Evolutionary conservation across 2,329 filamentous ascomycete species (phyloP), one percentile per base, ranked within the genome.

Genomic region (Hypocreales sp.): DNA sequence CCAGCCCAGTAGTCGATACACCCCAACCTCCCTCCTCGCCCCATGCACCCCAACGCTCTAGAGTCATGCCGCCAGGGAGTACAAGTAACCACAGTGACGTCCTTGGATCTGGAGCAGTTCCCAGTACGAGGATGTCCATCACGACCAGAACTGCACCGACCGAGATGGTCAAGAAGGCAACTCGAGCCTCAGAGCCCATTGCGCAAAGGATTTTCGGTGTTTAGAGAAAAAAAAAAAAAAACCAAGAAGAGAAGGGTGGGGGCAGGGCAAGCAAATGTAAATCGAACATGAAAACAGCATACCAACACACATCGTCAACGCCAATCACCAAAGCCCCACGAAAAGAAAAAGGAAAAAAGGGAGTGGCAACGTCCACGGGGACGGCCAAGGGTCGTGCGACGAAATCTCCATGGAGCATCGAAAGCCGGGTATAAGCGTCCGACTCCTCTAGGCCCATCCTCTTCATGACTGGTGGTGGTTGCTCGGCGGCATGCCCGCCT

Each of bases 401-500:
- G 33, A 38, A 32, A 34, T 29, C 21, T 53, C 45, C 35, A 48
- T 45, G 52, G 59, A 61, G 56, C 60, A 64, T 65, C 61, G 60
- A 58, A 60, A 61, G 61, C 56, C 60, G 63, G 66, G 66, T 69
- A 71, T 72, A 60, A 61, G 55, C 53, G 51, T 51, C 47, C 41
- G 39, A 40, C 40, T 34, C 31, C 32, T 20, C 21, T 27, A 18
- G 18, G 9, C 7, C 15, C 11, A 33, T 36, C 35, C 38, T 38
- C 32, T 44, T 60, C 61, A 83, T 55, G 78, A 75, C 56, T 81
- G 78, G 53, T 86, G 80, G 39, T 80, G 78, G 44, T 80, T 76
- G 57, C 82, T 81, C 45, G 83, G 79, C 31, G 79, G 77, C 68
- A 90, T 81, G 42, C 79, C 73, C 37, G 69, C 65, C 49, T 80